phyloP scores from a whole-genome alignment of 202 grass and related monocot species.

The Setaria viridis region DNA sequence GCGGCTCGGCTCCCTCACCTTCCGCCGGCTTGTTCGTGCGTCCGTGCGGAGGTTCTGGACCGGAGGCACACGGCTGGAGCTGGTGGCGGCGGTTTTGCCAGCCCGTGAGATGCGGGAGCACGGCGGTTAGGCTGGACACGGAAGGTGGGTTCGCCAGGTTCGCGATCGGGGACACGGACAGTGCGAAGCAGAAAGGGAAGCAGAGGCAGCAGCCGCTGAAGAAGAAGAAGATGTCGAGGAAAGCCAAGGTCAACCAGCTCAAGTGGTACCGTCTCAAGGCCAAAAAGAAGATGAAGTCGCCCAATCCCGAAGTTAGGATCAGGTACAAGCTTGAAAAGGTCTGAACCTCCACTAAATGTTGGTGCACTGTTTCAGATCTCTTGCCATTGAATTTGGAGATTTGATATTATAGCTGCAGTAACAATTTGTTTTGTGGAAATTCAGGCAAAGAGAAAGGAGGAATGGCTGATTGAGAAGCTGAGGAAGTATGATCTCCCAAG shows the following conservation, averaged over 20 bases:
- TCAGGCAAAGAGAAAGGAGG: constrained; percentile 85
- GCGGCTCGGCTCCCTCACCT: not conserved
- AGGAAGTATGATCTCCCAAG: constrained; percentile 70
- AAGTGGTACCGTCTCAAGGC: constrained; percentile 83
- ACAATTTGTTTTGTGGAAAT: constrained; percentile 10
- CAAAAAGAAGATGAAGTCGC: constrained; percentile 87
- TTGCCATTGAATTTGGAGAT: not conserved
- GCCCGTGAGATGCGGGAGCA: constrained; percentile 45
- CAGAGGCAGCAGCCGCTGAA: not conserved
- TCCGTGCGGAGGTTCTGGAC: constrained; percentile 4
- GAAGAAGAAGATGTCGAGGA: constrained; percentile 71
- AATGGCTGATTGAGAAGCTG: constrained; percentile 84
- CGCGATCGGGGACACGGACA: not conserved
- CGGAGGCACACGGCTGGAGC: not conserved
- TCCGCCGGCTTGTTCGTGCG: not conserved
- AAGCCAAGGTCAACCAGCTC: constrained; percentile 82
- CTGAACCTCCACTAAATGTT: not conserved
- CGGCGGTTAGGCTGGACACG: constrained; percentile 51
- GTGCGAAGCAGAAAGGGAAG: not conserved
- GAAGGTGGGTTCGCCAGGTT: constrained; percentile 60
- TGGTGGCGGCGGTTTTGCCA: constrained; percentile 30
- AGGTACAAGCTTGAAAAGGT: constrained; percentile 79
- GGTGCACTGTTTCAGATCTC: not conserved
- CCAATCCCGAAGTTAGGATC: constrained; percentile 80
- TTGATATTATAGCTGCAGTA: not conserved